These are phyloP conservation scores for Scleroderma citrinum DNA, from an alignment of 768 basidiomycete genomes.

Conservation along the genomic window DNA sequence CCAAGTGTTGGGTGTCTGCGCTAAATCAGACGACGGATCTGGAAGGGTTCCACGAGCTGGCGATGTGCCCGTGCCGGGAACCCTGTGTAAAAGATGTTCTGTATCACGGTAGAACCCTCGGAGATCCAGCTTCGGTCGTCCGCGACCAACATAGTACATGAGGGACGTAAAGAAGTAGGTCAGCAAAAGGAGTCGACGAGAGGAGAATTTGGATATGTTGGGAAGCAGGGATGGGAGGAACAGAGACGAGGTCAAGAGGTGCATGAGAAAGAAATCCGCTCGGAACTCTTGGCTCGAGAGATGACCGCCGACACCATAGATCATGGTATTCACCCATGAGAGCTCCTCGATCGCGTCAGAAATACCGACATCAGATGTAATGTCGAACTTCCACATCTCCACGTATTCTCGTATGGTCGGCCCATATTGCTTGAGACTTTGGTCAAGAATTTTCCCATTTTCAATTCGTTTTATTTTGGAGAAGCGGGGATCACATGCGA, in stretches of 20 bases:
- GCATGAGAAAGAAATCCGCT: slow-evolving; percentile 59
- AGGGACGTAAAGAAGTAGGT: slow-evolving; percentile 45
- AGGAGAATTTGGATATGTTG: slow-evolving; percentile 44
- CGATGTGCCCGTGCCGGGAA: slow-evolving; percentile 13
- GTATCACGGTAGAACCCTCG: slow-evolving; percentile 15
- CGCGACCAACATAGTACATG: slow-evolving; percentile 45
- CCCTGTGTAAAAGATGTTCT: slow-evolving; percentile 8
- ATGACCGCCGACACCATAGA: slow-evolving; percentile 52
- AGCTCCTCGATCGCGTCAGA: slow-evolving; percentile 53
- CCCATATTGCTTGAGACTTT: slow-evolving; percentile 24
- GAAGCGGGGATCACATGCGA: slow-evolving; percentile 39
- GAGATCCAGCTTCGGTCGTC: slow-evolving; percentile 37
- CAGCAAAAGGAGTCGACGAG: slow-evolving; percentile 44
- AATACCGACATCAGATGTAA: slow-evolving; percentile 26
- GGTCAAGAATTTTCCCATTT: slow-evolving; percentile 1
- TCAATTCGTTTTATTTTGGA: background rate
- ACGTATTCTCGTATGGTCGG: slow-evolving; percentile 32
- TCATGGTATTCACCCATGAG: slow-evolving; percentile 41
- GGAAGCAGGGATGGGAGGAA: slow-evolving; percentile 48
- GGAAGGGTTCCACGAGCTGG: slow-evolving; percentile 26
- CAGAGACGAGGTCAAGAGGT: slow-evolving; percentile 55
- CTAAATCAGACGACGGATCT: slow-evolving; percentile 27
- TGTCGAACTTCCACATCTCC: slow-evolving; percentile 35
- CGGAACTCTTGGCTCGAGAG: slow-evolving; percentile 32
- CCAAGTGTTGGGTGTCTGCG: slow-evolving; percentile 50